These are phyloP conservation scores for Podaxis sp. DNA, from an alignment of 768 basidiomycete species.

Conservation along the genomic window DNA sequence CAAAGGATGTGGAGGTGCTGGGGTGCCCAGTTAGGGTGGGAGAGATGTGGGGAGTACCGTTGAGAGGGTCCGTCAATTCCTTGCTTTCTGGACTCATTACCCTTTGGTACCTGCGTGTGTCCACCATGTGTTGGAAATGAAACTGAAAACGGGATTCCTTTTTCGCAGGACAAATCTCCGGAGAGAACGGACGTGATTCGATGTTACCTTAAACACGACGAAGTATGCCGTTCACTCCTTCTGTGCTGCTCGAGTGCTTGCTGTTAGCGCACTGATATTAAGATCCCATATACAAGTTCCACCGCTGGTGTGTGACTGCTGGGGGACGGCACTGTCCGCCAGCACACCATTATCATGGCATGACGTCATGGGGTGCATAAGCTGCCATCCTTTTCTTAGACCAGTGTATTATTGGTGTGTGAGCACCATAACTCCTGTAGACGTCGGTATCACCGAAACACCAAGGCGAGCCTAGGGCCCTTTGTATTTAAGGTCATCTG, in stretches of 20 bases:
- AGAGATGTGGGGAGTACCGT: conserved; percentile 12
- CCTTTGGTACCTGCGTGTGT: not conserved
- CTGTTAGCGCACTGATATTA: too few relatives aligned
- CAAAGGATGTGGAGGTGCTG: conserved; percentile 90
- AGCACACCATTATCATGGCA: not conserved
- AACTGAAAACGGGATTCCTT: not conserved
- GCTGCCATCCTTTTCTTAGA: not conserved
- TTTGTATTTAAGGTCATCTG: not conserved
- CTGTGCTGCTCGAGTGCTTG: not conserved
- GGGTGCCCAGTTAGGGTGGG: conserved; percentile 68
- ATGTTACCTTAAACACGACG: not conserved
- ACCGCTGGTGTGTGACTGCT: not conserved
- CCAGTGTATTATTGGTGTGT: not conserved
- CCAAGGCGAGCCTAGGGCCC: not conserved
- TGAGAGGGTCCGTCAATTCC: not conserved
- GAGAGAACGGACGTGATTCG: not conserved
- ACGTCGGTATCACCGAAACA: not conserved
- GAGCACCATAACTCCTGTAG: not conserved
- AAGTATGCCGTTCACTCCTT: not conserved
- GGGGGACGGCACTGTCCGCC: not conserved
- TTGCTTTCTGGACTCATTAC: not conserved
- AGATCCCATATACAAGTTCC: too few relatives aligned
- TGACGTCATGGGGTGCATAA: not conserved
- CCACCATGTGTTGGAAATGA: not conserved
- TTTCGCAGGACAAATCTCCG: not conserved